Base-by-base conservation (phyloP, 2,329 filamentous ascomycete genomes). In the Truncatella angustata region DNA sequence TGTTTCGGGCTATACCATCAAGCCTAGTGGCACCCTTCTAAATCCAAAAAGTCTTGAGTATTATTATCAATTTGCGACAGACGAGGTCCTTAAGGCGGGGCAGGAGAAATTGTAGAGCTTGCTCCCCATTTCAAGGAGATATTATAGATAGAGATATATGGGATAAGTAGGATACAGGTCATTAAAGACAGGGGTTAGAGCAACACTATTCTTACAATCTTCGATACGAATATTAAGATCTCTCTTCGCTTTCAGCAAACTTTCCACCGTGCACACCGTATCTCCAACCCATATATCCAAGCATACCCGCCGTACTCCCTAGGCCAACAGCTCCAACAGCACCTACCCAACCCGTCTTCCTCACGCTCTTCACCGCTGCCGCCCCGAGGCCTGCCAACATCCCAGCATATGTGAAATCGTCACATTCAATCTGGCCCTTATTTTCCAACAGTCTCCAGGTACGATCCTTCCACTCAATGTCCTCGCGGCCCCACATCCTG, bases 31-130 rank as follows among this genome's bases (percentile, higher is more conserved):
- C 1, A 93, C 89, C 4, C 69, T 94, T 61, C 70, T 88, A 49
- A 94, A 95, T 62, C 90, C 90, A 0, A 71, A 87, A 62, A 88
- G 87, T 57, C 69, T 94, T 53, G 78, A 91, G 28, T 93, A 80
- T 63, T 94, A 90, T 63, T 92, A 94, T 60, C 85, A 83, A 63
- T 94, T 93, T 69, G 86, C 84, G 4, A 82, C 85, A 64, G 79
- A 90, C 0, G 87, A 91, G 66, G 80, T 86, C 46, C 60, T 86
- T 34, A 62, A 73, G 5, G 58, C 61, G 21, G 64, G 67, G 5
- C 77, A 72, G 64, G 78, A 74, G 60, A 82, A 76, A 65, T 63
- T 82, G 36, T 81, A 73, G 60, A 44, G n/a, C n/a, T n/a, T n/a
- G n/a, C n/a, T n/a, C n/a, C n/a, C n/a, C n/a, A n/a, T n/a, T n/a